A percentile compares a stretch with the other conserved stretches of the same genome.
phyloP scores from a whole-genome alignment of 129 eudicot genomes.

The Silybum marianum region DNA sequence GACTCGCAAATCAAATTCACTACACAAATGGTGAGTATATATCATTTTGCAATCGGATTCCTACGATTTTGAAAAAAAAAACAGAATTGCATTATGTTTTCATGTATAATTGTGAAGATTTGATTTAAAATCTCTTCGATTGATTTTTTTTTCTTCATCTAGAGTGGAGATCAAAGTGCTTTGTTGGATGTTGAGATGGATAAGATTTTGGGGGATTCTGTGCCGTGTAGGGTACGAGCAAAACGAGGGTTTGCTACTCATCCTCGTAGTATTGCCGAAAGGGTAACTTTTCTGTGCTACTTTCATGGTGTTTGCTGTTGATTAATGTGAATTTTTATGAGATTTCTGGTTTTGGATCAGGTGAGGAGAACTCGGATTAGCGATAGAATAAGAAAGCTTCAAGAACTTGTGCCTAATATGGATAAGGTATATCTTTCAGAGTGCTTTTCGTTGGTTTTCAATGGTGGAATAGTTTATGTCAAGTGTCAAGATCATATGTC shows the following conservation, averaged over 20 bases:
- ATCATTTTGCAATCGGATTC: not conserved
- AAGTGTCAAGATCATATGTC: not conserved
- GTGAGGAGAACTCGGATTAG: slow-evolving; percentile 72
- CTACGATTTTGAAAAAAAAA: not conserved
- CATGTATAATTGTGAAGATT: not conserved
- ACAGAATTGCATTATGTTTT: not conserved
- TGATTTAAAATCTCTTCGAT: not conserved
- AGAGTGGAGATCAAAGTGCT: slow-evolving; percentile 55
- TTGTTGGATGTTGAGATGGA: slow-evolving; percentile 57
- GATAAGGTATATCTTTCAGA: slow-evolving; percentile 49
- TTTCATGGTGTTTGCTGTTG: not conserved
- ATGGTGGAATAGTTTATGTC: not conserved
- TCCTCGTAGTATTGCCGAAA: slow-evolving; percentile 84
- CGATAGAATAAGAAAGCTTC: slow-evolving; percentile 75
- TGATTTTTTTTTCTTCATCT: not conserved
- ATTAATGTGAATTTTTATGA: not conserved
- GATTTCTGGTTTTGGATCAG: slow-evolving; percentile 31
- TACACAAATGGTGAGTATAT: not conserved
- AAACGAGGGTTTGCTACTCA: slow-evolving; percentile 87
- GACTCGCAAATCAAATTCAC: slow-evolving; percentile 24
- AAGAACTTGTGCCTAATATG: slow-evolving; percentile 79
- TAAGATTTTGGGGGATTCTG: slow-evolving; percentile 64
- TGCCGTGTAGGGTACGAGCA: slow-evolving; percentile 67
- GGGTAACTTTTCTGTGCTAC: slow-evolving; percentile 41
- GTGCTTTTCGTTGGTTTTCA: not conserved